A percentile compares a stretch with the other conserved stretches of the same genome.
These are phyloP conservation scores for Colletotrichum echinochloae DNA, from an alignment of 2,329 filamentous ascomycete genomes.

Conservation along the genomic window DNA sequence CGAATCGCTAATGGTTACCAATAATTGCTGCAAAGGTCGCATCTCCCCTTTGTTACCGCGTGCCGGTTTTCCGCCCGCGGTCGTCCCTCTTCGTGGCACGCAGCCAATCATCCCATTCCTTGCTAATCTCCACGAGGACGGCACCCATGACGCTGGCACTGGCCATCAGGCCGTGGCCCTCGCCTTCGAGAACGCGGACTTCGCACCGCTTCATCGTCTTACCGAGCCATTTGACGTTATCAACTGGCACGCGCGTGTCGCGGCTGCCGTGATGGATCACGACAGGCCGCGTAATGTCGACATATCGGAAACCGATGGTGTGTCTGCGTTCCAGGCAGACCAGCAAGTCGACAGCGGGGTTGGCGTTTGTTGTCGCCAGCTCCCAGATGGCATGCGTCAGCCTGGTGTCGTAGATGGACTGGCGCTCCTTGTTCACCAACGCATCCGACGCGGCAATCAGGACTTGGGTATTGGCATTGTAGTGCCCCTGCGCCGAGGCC, in stretches of 20 bases:
- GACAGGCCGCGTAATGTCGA: conserved; percentile 91
- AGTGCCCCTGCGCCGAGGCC: conserved; percentile 35
- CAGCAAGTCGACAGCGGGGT: conserved; percentile 92
- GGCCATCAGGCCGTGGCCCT: conserved; percentile 96
- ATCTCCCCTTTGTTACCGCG: conserved; percentile 13
- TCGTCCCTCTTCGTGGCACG: conserved; percentile 59
- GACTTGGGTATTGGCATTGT: conserved; percentile 49
- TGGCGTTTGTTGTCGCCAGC: conserved; percentile 88
- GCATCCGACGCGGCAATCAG: conserved; percentile 69
- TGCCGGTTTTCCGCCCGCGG: conserved; percentile 37
- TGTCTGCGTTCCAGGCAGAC: conserved; percentile 93
- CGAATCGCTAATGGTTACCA: not conserved
- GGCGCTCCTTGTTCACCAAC: conserved; percentile 77
- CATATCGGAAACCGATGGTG: conserved; percentile 94
- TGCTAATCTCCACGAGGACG: conserved; percentile 93
- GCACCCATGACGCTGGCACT: conserved; percentile 92
- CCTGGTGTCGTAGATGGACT: conserved; percentile 82
- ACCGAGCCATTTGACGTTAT: conserved; percentile 95
- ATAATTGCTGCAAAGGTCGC: not conserved
- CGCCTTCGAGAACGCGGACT: conserved; percentile 88
- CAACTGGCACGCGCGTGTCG: conserved; percentile 91
- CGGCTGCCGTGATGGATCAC: conserved; percentile 94
- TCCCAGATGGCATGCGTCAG: conserved; percentile 96
- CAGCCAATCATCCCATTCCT: conserved; percentile 93
- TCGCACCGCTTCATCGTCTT: conserved; percentile 95